These are phyloP conservation scores for Rosa hybrid DNA, from an alignment of 331 rosid genomes.

Conservation along the genomic window DNA sequence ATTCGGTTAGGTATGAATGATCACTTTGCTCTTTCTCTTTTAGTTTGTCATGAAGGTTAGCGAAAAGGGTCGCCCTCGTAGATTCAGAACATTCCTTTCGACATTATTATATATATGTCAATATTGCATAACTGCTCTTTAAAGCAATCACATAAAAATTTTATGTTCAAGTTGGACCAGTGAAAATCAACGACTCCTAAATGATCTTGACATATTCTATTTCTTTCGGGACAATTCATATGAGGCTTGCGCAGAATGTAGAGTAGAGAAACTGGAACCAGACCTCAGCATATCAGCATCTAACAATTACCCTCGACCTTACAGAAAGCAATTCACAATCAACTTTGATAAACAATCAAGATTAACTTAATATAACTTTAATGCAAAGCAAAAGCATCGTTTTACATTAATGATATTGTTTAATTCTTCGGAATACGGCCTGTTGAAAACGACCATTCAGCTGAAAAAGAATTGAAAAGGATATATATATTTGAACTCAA, in stretches of 20 bases:
- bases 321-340: conserved; percentile 19
- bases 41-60: not conserved
- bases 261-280: conserved; percentile 1
- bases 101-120: not conserved
- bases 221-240: conserved; percentile 30
- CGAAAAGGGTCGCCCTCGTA: not conserved
- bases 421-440: not conserved
- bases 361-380: conserved; percentile 15
- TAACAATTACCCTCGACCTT: not conserved
- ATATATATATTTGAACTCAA: not conserved
- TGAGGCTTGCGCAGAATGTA: not conserved
- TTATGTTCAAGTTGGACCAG: conserved; percentile 25
- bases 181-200: conserved; percentile 25
- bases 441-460: not conserved
- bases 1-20: not conserved
- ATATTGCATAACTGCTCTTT: not conserved
- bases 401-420: not conserved
- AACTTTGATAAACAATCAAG: not conserved
- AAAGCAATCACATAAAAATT: conserved; percentile 20
- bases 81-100: not conserved
- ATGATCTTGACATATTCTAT: conserved; percentile 27
- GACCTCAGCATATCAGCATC: conserved; percentile 5
- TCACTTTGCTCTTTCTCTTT: not conserved
- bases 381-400: conserved; percentile 16
- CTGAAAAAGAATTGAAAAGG: not conserved